Evolutionary conservation across 768 basidiomycete species (phyloP), one percentile per base, ranked within the genome.

Genomic region (Grammothele lineata): DNA sequence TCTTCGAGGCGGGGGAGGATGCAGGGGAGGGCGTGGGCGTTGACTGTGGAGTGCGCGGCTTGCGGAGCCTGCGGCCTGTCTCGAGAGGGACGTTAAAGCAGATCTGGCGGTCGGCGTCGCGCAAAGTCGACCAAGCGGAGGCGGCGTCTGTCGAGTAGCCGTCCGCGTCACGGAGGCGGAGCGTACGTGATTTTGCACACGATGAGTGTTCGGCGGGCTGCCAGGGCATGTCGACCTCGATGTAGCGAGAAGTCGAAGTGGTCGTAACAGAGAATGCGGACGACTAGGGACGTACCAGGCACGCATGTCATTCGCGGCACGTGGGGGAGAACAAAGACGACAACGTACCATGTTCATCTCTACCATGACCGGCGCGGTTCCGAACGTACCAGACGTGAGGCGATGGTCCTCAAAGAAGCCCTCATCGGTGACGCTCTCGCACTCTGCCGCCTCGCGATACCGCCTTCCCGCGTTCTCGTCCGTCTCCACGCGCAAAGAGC

Each of bases 211-310:
- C 21, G 9, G 25, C 35, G 8, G 14, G 27, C 22, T 35, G 33
- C 9, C 54, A 48, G 5, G 57, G 59, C 30, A 48, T 41, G 45
- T 56, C 57, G 51, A 68, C 60, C 46, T 65, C 64, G 46, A 68
- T 59, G 45, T 66, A 68, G 22, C 57, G 56, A 15, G 62, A 63
- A 7, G 66, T 68, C 22, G 66, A 68, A 4, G 66, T 65, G n/a
- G 66, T 66, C 38, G 66, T 63, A 14, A 66, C 60, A 23, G 65
- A 66, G 47, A 67, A 66, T 4, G 63, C 58, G 5, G 66, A 67
- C 25, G 55, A 61, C 66, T 67, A 33, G 17, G 23, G 8, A n/a
- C n/a, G n/a, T n/a, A n/a, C 19, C 24, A 45, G 11, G 15, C 17
- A 32, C 9, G 35, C 25, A 34, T 24, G 11, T 26, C n/a, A 19